Percentiles rank a stretch among this genome's conserved stretches.
phyloP scores from a whole-genome alignment of 192 early-diverging fungal genomes.

The Helicostylum pulchrum region DNA sequence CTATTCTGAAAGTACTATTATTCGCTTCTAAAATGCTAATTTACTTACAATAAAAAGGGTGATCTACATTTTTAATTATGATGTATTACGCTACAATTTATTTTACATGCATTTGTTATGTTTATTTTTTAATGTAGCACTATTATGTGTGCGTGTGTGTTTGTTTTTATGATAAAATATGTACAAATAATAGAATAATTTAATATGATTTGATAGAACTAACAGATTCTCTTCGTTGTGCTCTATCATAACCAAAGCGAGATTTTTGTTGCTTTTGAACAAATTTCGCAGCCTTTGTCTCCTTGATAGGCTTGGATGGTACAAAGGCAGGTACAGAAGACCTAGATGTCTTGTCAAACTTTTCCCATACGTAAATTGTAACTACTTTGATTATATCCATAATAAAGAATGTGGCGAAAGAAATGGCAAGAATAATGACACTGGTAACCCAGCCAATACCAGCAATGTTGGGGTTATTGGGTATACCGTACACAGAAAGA shows the following conservation, averaged over 20 bases:
- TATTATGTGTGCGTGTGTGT: no score
- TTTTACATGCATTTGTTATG: no score
- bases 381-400: conserved; percentile 87
- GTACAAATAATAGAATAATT: not conserved
- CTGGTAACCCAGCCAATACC: conserved; percentile 69
- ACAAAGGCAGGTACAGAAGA: not conserved
- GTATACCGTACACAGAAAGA: conserved; percentile 43
- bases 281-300: conserved; percentile 10
- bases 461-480: conserved; percentile 22
- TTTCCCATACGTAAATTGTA: conserved; percentile 31
- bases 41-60: no score
- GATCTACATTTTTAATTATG: no score
- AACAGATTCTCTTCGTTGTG: conserved; percentile 22
- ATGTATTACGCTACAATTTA: no score
- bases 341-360: not conserved
- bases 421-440: conserved; percentile 63
- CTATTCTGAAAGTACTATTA: no score
- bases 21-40: no score
- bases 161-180: no score
- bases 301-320: not conserved
- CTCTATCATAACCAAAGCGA: conserved; percentile 26
- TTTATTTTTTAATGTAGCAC: no score
- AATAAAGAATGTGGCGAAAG: conserved; percentile 71
- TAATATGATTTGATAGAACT: conserved; percentile 27
- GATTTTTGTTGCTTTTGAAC: conserved; percentile 26